Evolutionary conservation across 192 early-diverging fungal genomes (phyloP), one percentile per base, ranked within the genome.

Genomic region (Phycomyces blakesleeanus): DNA sequence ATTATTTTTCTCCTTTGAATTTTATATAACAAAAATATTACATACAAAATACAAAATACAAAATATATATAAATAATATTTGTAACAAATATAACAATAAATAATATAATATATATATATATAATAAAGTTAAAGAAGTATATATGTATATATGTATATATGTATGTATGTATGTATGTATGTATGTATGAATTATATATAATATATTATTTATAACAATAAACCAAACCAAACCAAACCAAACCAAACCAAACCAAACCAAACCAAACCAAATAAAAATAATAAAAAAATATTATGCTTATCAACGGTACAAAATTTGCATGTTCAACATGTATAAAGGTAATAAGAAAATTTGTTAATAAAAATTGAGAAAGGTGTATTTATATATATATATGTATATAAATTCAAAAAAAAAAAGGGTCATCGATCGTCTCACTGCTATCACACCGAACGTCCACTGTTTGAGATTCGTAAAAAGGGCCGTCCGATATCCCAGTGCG

Each of bases 391-490:
- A 51, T 1, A 53, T n/a, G 29, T 10, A 27, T 64, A 55, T 12
- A 54, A 12, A 54, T 54, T 50, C 11, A 18, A n/a, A n/a, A 22
- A 37, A 24, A 22, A 1, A 18, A 25, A 67, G 71, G 71, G 71
- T 29, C 71, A 72, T 57, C 64, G 71, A 14, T 72, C 71, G 12
- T 72, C 71, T 55, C 59, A 60, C 47, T 72, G 71, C 21, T 55
- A 66, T 15, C 71, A 61, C 61, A 68, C 71, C 8, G 79, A 83
- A 47, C 83, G 87, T 24, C 74, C 78, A 55, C 72, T 89, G 6
- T 78, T 78, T 40, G 78, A 81, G 50, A 83, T 89, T 21, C 71
- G 82, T 18, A 85, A 79, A 74, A 89, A 89, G 66, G 87, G 87
- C 21, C 78, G 88, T 16, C 88, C 88, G 3, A 74, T 82, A 18